Evolutionary conservation across 2,329 filamentous ascomycete genomes (phyloP), one percentile per base, ranked within the genome.

Genomic region (Parafenestella ontariensis): DNA sequence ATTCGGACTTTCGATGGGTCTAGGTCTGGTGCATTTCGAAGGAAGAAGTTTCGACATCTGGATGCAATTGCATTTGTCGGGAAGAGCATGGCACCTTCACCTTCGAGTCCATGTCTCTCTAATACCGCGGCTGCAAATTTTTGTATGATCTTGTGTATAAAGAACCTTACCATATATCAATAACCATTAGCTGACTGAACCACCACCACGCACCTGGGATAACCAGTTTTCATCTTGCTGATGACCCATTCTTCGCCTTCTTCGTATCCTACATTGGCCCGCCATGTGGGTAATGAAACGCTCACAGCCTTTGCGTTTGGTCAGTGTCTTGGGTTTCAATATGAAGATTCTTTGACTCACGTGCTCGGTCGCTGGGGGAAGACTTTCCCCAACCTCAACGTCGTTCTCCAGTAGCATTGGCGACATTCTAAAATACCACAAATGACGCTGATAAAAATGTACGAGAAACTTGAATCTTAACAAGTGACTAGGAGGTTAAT

Each of bases 241-340:
- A 95, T 61, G n/a, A 99, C 91, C 89, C 91, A 95, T 52, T 88
- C 81, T 72, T 96, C 85, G 46, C 92, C 94, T 76, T 99, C 92
- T 76, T 99, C 95, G 71, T 99, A 99, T 36, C 87, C 94, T 34
- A 99, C 82, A 69, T 96, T 98, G 62, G 92, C 83, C 62, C 83
- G 84, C 95, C 95, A 99, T 78, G 92, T 96, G 34, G 95, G 95
- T 23, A 99, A 81, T 15, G 95, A 98, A 37, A 98, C 94, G 75
- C 94, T 98, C 62, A 98, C 91, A 61, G 94, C 95, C 93, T 43
- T 28, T 97, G 62, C 47, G 13, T 29, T 37, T 40, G 41, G 59
- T 66, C 65, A 70, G 61, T 49, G 39, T 46, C n/a, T 13, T 40
- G 33, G 8, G 20, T 31, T 28, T 26, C 17, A 36, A 21, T 26